Evolutionary conservation across 805 yeast species (phyloP), one percentile per base, ranked within the genome.

Genomic region (Candida pseudofarinosa): DNA sequence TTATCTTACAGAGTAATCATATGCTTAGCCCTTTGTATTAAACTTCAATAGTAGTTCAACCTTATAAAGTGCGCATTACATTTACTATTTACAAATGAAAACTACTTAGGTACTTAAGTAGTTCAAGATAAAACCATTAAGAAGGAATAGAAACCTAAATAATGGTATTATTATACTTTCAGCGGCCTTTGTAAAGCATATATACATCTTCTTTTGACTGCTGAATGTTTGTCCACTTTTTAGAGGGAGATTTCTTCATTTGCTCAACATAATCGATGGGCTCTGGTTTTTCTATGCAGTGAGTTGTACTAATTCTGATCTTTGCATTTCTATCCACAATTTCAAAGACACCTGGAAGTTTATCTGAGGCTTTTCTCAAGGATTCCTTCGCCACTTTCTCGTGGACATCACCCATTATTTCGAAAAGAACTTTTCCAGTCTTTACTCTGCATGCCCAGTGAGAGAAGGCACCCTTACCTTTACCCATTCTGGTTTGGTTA

Each of bases 401-500:
- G 64, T 93, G 98, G 53, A 91, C 75, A 48, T 77, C 70, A 14
- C 81, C 83, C 48, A 84, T 85, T 58, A 90, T 80, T 69, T 93
- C 99, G 58, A 90, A 88, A 17, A 90, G 71, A 34, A 93, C 81
- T 59, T 89, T 90, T 3, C 99, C 99, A 0, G 97, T 90, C 33
- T 98, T 95, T 12, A 93, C 93, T 56, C 99, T 81, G 28, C 83
- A 86, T 56, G 95, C 95, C 98, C 98, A 93, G 70, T 88, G 93
- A 57, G 88, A 96, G 60, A 93, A 91, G 0, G 90, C 84, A 67
- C 99, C 99, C 68, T 93, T 93, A 72, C 99, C 99, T 66, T 93
- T 93, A 73, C 99, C 99, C 99, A 93, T 93, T 83, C 99, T 93
- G 8, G 97, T 88, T 63, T 93, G 97, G 64, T 93, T 93, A 71